Evolutionary conservation across 768 basidiomycete species (phyloP).

Genomic region (Terana coerulea): DNA sequence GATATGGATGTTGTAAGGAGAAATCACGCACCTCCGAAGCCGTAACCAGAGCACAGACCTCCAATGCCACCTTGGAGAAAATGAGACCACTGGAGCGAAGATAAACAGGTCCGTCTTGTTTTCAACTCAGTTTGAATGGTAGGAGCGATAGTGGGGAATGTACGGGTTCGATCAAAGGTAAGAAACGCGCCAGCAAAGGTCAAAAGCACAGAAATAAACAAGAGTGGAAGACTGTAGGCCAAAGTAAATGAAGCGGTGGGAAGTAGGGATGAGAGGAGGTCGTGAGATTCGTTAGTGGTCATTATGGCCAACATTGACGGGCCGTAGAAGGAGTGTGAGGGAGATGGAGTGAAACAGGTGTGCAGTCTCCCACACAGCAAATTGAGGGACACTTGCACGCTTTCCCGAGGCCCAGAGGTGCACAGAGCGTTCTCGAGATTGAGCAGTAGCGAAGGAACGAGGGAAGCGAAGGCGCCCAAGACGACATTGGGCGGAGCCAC

Average conservation of each 20-base stretch:
- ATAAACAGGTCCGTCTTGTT: constrained; percentile 21
- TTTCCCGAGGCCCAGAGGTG: no score
- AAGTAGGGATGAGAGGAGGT: constrained; percentile 33
- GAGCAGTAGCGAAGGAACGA: no score
- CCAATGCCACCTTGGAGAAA: constrained; percentile 60
- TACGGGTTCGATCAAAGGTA: constrained; percentile 64
- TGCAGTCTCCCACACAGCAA: no score
- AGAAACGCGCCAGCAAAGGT: constrained; percentile 71
- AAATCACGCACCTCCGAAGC: constrained; percentile 50
- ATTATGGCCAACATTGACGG: not conserved
- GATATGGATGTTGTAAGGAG: not conserved
- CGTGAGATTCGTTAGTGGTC: constrained; percentile 15
- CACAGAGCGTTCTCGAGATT: no score
- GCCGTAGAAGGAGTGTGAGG: not conserved
- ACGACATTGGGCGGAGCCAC: not conserved
- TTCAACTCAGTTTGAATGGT: constrained; percentile 23
- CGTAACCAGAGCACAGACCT: constrained; percentile 53
- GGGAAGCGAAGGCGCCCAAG: not conserved
- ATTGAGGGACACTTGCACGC: no score
- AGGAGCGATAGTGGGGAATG: constrained; percentile 46
- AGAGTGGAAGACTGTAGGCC: constrained; percentile 57
- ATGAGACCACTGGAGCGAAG: constrained; percentile 31
- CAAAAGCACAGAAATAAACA: constrained; percentile 51
- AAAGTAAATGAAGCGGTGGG: constrained; percentile 47
- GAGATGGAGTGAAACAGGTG: not conserved